A percentile compares a stretch with the other conserved stretches of the same genome.
Conservation (phyloP, 257 asterid genomes). For the Prunella vulgaris region DNA sequence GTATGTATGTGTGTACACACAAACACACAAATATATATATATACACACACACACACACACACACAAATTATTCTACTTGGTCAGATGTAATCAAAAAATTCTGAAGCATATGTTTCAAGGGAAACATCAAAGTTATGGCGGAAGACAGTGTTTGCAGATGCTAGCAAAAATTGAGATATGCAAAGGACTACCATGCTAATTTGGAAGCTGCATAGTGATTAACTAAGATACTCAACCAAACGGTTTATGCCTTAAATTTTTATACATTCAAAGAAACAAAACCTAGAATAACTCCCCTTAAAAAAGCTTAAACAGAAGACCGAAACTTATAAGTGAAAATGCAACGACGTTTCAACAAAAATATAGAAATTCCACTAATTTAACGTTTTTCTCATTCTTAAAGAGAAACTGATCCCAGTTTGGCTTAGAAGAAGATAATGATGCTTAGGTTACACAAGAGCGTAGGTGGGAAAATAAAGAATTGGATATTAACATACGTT, state of each 20-base stretch:
- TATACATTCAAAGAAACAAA: neutral
- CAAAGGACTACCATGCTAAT: neutral
- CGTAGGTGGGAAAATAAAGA: neutral
- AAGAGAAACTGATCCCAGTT: neutral
- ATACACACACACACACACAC: no score
- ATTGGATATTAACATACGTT: neutral
- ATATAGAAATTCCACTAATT: neutral
- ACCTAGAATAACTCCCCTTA: neutral
- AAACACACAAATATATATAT: neutral
- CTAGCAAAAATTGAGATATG: neutral
- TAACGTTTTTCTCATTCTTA: neutral
- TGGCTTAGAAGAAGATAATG: neutral
- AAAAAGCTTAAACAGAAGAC: neutral
- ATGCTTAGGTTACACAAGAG: neutral
- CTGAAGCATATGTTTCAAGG: neutral
- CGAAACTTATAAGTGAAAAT: neutral
- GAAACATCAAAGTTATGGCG: neutral
- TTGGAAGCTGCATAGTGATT: neutral
- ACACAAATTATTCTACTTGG: neutral
- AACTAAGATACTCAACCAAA: neutral
- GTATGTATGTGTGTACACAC: neutral
- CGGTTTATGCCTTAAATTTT: neutral
- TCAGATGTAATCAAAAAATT: neutral
- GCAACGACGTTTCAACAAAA: neutral
- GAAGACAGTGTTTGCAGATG: neutral